These are phyloP conservation scores for Pisolithus microcarpus DNA, from an alignment of 768 basidiomycete genomes.

Conservation along the genomic window DNA sequence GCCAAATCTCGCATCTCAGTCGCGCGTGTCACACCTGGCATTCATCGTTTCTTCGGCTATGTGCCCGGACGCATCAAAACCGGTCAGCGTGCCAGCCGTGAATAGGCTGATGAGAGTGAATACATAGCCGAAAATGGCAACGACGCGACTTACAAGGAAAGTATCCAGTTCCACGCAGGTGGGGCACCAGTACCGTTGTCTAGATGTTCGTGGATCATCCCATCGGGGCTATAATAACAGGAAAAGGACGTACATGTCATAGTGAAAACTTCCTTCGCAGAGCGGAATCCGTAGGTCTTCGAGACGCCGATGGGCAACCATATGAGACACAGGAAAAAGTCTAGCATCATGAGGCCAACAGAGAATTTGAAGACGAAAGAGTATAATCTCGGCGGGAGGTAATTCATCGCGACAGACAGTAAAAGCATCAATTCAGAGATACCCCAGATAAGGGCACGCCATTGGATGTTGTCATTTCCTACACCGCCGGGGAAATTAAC, in stretches of 20 bases:
- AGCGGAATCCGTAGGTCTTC: constrained; percentile 82
- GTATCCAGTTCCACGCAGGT: constrained; percentile 85
- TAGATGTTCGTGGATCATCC: constrained; percentile 21
- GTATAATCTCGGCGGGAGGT: constrained; percentile 71
- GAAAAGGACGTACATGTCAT: constrained; percentile 58
- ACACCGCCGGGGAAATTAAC: constrained; percentile 79
- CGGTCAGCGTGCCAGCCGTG: constrained; percentile 81
- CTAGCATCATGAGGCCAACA: constrained; percentile 67
- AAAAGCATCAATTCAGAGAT: constrained; percentile 68
- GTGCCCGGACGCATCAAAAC: constrained; percentile 86
- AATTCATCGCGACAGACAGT: constrained; percentile 74
- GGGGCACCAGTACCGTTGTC: constrained; percentile 88
- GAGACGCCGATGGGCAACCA: constrained; percentile 92
- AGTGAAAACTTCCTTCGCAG: constrained; percentile 78
- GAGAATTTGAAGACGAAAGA: constrained; percentile 74
- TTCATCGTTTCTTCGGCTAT: constrained; percentile 87
- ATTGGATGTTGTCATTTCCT: constrained; percentile 65
- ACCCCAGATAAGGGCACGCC: constrained; percentile 80
- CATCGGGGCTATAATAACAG: constrained; percentile 13
- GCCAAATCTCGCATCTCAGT: not conserved
- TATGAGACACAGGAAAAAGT: constrained; percentile 81
- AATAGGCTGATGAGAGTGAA: constrained; percentile 52
- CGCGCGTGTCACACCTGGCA: constrained; percentile 40
- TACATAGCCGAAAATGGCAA: not conserved
- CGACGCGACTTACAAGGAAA: constrained; percentile 59